Evolutionary conservation across 1,139 yeast species (phyloP), one percentile per base, ranked within the genome.

Genomic region (Lipomyces yarrowii): DNA sequence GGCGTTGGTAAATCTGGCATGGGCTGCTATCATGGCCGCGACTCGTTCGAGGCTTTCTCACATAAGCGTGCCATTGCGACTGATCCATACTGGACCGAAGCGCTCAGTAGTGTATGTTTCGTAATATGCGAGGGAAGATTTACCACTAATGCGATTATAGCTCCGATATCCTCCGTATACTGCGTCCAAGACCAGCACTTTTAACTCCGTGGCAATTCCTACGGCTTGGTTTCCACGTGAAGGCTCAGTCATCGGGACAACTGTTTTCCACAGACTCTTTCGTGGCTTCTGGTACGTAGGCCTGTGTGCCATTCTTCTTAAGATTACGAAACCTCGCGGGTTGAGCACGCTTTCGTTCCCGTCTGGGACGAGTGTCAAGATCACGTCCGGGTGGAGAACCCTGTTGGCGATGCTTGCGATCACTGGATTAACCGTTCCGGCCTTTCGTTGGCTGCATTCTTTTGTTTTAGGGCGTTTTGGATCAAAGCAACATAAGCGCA

Each of bases 1-100:
- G 99, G 99, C 52, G 79, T 92, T 67, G 98, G 98, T 23, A 77
- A 78, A 39, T 90, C 97, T 0, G 99, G 99, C 0, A 79, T 81
- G 64, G 84, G 87, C 42, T 71, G 75, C 5, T 92, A 92, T 78
- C 98, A 93, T 74, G 97, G 98, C 4, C 79, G 78, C 69, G 83
- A 80, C 75, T 90, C 96, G 0, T 88, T 88, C 79, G 83, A 85
- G 65, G 81, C 89, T 18, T 93, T 93, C 74, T 84, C 93, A 3
- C 97, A 91, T 76, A 86, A 85, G 73, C 84, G 97, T 74, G 85
- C 93, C 0, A 81, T 88, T 2, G 77, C 91, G 72, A 84, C 82
- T 64, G 92, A 89, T 76, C 89, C 90, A 18, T 82, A 83, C 67
- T 87, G 88, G 88, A 82, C 83, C 59, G 97, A 92, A 73, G 70